Evolutionary conservation across 2,329 filamentous ascomycete species (phyloP).

Genomic region (Herpotrichia juniperi): DNA sequence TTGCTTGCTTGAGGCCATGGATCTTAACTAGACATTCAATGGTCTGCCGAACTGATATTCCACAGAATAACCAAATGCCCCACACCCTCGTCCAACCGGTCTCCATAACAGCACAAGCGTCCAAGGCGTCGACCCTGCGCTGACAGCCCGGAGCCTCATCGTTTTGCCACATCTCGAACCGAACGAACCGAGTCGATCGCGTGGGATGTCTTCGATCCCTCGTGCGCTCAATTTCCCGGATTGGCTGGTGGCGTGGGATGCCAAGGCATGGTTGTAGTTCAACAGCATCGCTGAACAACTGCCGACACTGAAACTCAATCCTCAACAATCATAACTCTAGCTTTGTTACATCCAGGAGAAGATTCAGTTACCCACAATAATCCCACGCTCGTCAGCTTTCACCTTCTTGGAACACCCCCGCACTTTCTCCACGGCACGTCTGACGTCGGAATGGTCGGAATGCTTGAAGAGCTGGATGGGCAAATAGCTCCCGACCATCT

Average conservation of each 20-base stretch:
- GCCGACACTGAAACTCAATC: conserved; percentile 9
- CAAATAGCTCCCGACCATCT: background rate
- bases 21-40: conserved; percentile 7
- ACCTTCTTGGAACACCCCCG: background rate
- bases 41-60: conserved; percentile 3
- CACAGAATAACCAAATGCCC: background rate
- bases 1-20: conserved; percentile 5
- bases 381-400: conserved; percentile 3
- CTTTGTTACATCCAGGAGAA: background rate
- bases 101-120: conserved; percentile 3
- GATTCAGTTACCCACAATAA: background rate
- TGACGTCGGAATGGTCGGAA: background rate
- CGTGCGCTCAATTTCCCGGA: conserved; percentile 21
- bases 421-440: background rate
- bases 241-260: conserved; percentile 28
- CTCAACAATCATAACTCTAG: conserved; percentile 18
- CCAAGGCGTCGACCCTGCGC: conserved; percentile 10
- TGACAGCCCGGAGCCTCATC: conserved; percentile 17
- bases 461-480: background rate
- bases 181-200: conserved; percentile 21
- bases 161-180: conserved; percentile 15
- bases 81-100: background rate
- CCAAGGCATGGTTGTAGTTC: conserved; percentile 22
- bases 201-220: conserved; percentile 21
- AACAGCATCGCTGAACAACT: conserved; percentile 19